phyloP scores from a whole-genome alignment of 2,329 filamentous ascomycete genomes.

The Penicillium sp. region DNA sequence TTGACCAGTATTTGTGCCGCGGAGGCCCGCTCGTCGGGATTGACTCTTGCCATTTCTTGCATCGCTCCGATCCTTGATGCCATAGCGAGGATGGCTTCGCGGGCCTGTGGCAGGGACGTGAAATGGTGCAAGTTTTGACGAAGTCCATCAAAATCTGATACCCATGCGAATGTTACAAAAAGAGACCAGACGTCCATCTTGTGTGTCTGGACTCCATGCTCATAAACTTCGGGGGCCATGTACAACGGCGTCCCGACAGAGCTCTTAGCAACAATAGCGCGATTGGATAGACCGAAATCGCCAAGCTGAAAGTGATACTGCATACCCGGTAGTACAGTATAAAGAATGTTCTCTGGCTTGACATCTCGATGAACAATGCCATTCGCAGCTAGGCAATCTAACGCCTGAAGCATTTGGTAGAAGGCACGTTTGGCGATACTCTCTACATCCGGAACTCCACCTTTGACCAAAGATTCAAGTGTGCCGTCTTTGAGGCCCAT shows the following conservation, averaged over 20 bases:
- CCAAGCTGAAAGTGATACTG: neutral
- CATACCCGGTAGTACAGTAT: neutral
- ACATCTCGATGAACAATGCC: neutral
- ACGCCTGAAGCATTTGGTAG: neutral
- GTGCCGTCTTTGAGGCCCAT: neutral
- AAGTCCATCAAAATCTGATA: neutral
- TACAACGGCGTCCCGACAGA: neutral
- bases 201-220: neutral
- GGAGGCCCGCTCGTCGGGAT: neutral
- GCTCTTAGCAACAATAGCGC: neutral
- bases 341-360: neutral
- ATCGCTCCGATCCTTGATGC: neutral
- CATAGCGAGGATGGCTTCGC: neutral
- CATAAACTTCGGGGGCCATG: neutral
- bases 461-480: neutral
- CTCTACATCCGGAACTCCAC: neutral
- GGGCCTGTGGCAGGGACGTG: neutral
- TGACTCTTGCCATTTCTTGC: slow-evolving; percentile 1
- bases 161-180: neutral
- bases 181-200: neutral
- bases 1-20: slow-evolving; percentile 5
- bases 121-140: neutral
- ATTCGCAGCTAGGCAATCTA: neutral
- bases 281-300: neutral
- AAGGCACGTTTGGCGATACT: rapidly evolving